Percentiles rank a stretch among this genome's conserved stretches.
Conservation (phyloP, 768 basidiomycete species). For the Tulasnella sp. region DNA sequence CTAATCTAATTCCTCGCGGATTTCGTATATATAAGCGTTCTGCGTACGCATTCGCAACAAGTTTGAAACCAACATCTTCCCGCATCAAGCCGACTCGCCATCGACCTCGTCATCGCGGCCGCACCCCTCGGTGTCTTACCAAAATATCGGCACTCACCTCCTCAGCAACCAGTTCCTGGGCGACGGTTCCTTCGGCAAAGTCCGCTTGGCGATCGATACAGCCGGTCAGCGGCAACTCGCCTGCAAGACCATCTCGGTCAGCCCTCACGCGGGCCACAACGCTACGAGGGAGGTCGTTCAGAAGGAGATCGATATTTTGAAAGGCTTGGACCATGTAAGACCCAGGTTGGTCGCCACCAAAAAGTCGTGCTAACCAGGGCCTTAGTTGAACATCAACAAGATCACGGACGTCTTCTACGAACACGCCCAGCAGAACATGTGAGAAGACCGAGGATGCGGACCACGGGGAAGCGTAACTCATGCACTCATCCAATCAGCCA, state of each 20-base stretch:
- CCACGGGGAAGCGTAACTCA: background rate
- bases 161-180: conserved; percentile 26
- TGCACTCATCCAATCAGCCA: conserved; percentile 12
- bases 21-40: conserved; percentile 15
- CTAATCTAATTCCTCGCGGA: background rate
- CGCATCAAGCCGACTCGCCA: background rate
- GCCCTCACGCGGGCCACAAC: background rate
- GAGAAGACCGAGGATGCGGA: background rate
- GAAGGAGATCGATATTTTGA: conserved; percentile 35
- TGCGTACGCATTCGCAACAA: conserved; percentile 26
- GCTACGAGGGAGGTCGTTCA: conserved; percentile 26
- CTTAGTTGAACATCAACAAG: conserved; percentile 36
- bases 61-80: conserved; percentile 28
- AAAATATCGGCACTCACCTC: conserved; percentile 26
- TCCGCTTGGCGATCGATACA: conserved; percentile 33
- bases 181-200: conserved; percentile 33
- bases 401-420: conserved; percentile 31
- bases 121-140: background rate
- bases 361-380: background rate
- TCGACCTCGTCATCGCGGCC: no score
- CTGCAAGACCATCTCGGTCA: conserved; percentile 32
- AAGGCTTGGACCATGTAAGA: conserved; percentile 31
- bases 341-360: background rate
- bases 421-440: background rate
- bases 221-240: conserved; percentile 26